Evolutionary conservation across 2,329 filamentous ascomycete genomes (phyloP).

Genomic region (Aspergillus sp.): DNA sequence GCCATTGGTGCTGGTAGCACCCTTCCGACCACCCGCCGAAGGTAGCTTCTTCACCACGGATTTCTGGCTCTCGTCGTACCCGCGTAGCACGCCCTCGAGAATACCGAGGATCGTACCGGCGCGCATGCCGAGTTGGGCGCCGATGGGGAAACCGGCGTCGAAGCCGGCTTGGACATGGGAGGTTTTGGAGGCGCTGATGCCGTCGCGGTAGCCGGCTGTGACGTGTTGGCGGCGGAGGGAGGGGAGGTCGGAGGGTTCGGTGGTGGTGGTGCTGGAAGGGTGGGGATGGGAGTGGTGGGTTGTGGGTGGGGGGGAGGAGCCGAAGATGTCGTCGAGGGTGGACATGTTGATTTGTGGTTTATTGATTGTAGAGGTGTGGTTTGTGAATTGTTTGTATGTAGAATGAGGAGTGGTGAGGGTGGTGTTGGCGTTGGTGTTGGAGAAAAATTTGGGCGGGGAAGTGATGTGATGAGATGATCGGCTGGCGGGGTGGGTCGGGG

Average conservation of each 20-base stretch:
- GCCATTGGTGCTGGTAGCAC: neutral
- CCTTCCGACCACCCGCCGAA: slow-evolving; percentile 19
- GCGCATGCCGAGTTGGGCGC: slow-evolving; percentile 73
- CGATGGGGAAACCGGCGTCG: slow-evolving; percentile 84
- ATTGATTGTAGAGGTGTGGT: neutral
- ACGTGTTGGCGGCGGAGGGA: slow-evolving; percentile 74
- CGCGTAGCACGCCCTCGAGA: slow-evolving; percentile 66
- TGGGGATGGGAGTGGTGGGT: neutral
- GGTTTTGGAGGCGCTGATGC: slow-evolving; percentile 74
- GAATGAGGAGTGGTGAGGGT: neutral
- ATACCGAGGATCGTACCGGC: slow-evolving; percentile 76
- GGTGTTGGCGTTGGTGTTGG: neutral
- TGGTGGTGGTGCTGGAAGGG: slow-evolving; percentile 1
- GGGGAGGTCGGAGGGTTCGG: slow-evolving; percentile 66
- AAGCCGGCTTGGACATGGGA: slow-evolving; percentile 81
- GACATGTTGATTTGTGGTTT: slow-evolving; percentile 17
- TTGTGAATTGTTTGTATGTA: neutral
- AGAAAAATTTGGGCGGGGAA: slow-evolving; percentile 2
- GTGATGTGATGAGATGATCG: neutral
- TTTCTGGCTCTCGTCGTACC: slow-evolving; percentile 33
- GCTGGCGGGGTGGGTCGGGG: neutral
- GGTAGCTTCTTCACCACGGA: slow-evolving; percentile 30
- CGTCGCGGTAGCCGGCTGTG: slow-evolving; percentile 88
- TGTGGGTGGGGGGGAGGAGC: slow-evolving; percentile 35
- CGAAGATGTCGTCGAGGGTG: slow-evolving; percentile 46